Evolutionary conservation across 495 filamentous ascomycete genomes (phyloP), one percentile per base, ranked within the genome.

Genomic region (Daldinia bambusicola): DNA sequence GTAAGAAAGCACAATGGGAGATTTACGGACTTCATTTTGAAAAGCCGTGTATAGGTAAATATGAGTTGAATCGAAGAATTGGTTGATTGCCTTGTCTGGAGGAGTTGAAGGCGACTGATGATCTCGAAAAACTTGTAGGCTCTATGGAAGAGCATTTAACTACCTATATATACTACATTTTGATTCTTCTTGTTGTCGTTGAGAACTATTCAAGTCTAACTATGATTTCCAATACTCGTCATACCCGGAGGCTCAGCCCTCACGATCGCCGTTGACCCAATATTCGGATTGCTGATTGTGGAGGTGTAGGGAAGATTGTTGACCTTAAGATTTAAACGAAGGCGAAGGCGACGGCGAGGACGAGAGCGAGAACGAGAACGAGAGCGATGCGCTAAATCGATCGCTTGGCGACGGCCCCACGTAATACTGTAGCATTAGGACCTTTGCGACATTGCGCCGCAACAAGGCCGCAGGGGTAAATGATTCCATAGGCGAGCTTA

Each of bases 11-110:
- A 16, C 7, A 57, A 22, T 10, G 31, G 31, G 13, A 26, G 6
- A 20, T n/a, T 51, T n/a, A 31, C 4, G 30, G 61, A 70, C 41
- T 50, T 66, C 67, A 70, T 70, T 0, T 51, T 50, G 53, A 53
- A 53, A 30, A 53, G 5, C 31, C 26, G 2, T 48, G 18, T 20
- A n/a, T n/a, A n/a, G n/a, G 5, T n/a, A 22, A 48, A 16, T 48
- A 48, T 12, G 10, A 10, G 18, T 22, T 22, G 18, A 5, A 48
- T 48, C 10, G 43, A 48, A 22, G 7, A 13, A 7, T 48, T 48
- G 9, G 12, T 22, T 12, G 20, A 48, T 22, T 22, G 20, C 9
- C 43, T 48, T 48, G 8, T 13, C 18, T 13, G 18, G 10, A 48
- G 43, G 2, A 48, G 16, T 22, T 18, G 2, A 18, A 48, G 20